Evolutionary conservation across 2,329 filamentous ascomycete species (phyloP).

Genomic region (Fusarium nygamai): DNA sequence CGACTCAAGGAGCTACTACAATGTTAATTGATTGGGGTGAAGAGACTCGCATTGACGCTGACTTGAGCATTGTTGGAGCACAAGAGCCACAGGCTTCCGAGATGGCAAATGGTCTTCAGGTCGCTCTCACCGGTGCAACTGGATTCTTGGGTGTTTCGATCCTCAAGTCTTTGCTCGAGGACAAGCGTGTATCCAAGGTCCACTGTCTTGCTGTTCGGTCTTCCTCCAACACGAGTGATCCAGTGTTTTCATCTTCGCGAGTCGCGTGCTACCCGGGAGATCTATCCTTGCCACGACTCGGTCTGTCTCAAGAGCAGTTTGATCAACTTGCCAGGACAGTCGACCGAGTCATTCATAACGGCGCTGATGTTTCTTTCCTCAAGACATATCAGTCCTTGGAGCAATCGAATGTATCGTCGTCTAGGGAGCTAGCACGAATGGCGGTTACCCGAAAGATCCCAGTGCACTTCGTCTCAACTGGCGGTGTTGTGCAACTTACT

Average conservation of each 20-base stretch:
- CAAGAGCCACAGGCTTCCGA: background rate
- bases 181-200: background rate
- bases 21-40: background rate
- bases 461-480: slow-evolving; percentile 52
- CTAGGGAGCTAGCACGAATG: slow-evolving; percentile 41
- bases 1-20: rapidly evolving
- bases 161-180: background rate
- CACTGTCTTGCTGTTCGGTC: background rate
- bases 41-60: background rate
- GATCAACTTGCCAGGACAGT: background rate
- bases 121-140: background rate
- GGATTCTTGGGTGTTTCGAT: background rate
- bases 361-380: slow-evolving; percentile 49
- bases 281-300: background rate
- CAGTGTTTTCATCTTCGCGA: background rate
- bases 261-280: background rate
- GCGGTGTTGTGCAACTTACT: slow-evolving; percentile 2
- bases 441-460: slow-evolving; percentile 41
- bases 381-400: slow-evolving; percentile 46
- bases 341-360: slow-evolving; percentile 60
- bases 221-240: background rate
- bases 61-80: too few relatives aligned
- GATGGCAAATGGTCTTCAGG: background rate
- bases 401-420: slow-evolving; percentile 45
- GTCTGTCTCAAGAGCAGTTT: background rate